Conservation (phyloP, 495 filamentous ascomycete genomes). For the Trichoderma reesei region DNA sequence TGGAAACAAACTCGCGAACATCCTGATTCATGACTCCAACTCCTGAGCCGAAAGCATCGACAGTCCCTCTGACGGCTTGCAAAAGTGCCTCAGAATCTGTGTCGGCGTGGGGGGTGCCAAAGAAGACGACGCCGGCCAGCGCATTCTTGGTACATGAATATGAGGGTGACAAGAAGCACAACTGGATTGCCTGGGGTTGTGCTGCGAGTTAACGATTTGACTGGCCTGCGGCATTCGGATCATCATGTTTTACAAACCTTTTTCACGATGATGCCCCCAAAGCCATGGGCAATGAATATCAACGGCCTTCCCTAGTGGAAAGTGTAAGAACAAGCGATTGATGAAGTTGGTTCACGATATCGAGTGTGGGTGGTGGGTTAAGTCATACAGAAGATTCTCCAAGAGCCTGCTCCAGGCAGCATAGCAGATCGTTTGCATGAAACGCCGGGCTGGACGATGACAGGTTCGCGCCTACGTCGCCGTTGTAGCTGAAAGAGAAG, state of each 20-base stretch:
- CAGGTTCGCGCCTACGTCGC: neutral
- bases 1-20: neutral
- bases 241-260: neutral
- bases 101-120: neutral
- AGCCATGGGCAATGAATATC: constrained; percentile 1
- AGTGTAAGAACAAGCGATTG: neutral
- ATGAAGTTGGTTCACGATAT: too few species aligned
- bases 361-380: neutral
- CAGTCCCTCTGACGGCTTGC: neutral
- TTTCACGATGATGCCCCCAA: neutral
- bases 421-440: neutral
- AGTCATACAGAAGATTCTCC: neutral
- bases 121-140: neutral
- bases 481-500: constrained; percentile 2
- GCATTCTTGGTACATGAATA: neutral
- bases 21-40: neutral
- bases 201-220: neutral
- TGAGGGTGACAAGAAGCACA: neutral
- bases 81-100: neutral
- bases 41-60: neutral
- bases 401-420: constrained; percentile 1
- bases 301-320: neutral
- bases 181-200: neutral
- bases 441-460: neutral
- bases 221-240: neutral